Evolutionary conservation across 495 filamentous ascomycete genomes (phyloP), one percentile per base, ranked within the genome.

Genomic region (Aspergillus saccharolyticus): DNA sequence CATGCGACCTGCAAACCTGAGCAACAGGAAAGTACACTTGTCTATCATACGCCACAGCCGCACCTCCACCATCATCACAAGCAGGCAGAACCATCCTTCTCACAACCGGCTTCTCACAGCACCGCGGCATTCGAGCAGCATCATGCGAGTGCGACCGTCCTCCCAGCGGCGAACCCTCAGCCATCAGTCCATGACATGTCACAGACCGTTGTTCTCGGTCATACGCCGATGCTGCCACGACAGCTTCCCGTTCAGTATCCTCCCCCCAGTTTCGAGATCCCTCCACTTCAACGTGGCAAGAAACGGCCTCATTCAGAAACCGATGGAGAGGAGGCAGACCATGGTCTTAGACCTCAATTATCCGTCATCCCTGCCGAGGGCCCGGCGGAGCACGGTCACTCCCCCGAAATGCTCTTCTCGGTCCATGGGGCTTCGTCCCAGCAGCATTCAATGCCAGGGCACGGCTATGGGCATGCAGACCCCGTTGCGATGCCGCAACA

Each of bases 401-500:
- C 71, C 16, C 57, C 70, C 4, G 69, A 74, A 20, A 60, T 72
- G 54, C 59, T 71, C 16, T 72, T 70, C 57, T 63, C 71, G 6
- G 57, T 67, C 5, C 70, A 72, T 21, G 58, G 59, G 15, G 74
- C 68, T 17, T 51, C 61, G 17, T 64, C 65, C 4, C 60, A 61
- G 16, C 67, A 69, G 46, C 69, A 64, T 42, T 61, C 60, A 21
- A 52, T 67, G 43, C 54, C 70, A 21, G 53, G 56, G n/a, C 70
- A 74, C 50, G 60, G 57, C n/a, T 76, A 66, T 46, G 58, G 61
- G 21, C 52, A 67, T 16, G 64, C 64, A 14, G 60, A 61, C 30
- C 49, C 67, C 22, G 57, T 69, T 47, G 63, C 57, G 14, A 52
- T 73, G 15, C 74, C 68, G n/a, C 73, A 74, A 42, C 81, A 82